A percentile compares a stretch with the other conserved stretches of the same genome.
Conservation (phyloP, 148 eudicot genomes). For the Cornus florida region DNA sequence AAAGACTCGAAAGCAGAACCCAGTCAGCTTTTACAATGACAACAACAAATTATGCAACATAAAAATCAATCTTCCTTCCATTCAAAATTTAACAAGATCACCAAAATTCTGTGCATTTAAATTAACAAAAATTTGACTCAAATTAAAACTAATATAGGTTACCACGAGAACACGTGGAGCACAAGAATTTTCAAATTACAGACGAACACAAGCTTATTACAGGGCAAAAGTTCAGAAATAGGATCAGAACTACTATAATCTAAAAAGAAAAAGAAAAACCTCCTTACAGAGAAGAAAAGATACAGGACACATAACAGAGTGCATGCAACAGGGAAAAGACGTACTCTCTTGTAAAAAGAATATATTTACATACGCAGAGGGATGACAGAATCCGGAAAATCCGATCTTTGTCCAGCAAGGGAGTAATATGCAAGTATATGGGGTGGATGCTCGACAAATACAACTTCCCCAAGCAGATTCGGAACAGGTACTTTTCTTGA, state of each 20-base stretch:
- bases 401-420: constrained; percentile 73
- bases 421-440: constrained; percentile 84
- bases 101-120: neutral
- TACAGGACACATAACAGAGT: neutral
- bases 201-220: constrained; percentile 12
- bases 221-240: neutral
- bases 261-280: neutral
- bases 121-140: neutral
- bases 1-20: neutral
- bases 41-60: neutral
- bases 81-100: neutral
- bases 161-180: neutral
- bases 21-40: neutral
- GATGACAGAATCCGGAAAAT: constrained; percentile 56
- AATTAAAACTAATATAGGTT: neutral
- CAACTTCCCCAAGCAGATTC: constrained; percentile 32
- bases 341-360: neutral
- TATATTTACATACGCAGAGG: constrained; percentile 26
- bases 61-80: neutral
- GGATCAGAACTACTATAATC: neutral
- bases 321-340: neutral
- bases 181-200: neutral
- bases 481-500: constrained; percentile 34
- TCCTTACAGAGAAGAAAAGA: neutral
- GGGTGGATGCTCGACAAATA: constrained; percentile 49